These are phyloP conservation scores for Penicillium sclerotiorum DNA, from an alignment of 2,329 filamentous ascomycete genomes.

Conservation along the genomic window DNA sequence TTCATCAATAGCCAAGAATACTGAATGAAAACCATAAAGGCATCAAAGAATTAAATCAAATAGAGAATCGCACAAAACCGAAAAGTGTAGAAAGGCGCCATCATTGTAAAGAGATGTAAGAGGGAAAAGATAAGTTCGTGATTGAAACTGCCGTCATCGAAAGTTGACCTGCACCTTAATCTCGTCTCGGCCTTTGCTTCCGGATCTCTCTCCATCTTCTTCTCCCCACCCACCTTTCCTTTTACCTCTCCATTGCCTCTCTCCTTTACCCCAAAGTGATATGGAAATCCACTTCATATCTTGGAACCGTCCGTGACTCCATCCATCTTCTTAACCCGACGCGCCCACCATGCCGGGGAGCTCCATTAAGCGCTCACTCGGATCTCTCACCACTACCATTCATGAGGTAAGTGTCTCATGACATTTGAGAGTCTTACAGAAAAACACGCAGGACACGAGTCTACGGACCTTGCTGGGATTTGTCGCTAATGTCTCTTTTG, in stretches of 20 bases:
- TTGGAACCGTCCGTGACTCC: neutral
- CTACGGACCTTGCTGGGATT: neutral
- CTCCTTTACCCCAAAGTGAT: conserved; percentile 5
- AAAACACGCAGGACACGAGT: neutral
- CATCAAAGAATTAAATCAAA: too few species aligned
- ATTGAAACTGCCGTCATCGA: conserved; percentile 27
- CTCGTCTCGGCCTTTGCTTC: conserved; percentile 19
- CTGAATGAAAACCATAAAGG: too few species aligned
- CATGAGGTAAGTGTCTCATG: conserved; percentile 38
- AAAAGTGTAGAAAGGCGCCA: neutral
- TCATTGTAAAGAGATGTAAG: too few species aligned
- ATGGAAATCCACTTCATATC: neutral
- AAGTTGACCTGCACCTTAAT: conserved; percentile 1
- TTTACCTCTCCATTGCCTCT: neutral
- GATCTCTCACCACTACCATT: conserved; percentile 42
- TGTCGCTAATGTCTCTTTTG: conserved; percentile 10
- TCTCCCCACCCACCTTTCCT: neutral
- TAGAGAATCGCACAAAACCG: neutral
- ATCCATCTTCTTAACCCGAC: neutral
- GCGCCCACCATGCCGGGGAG: conserved; percentile 41
- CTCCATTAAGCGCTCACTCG: conserved; percentile 48
- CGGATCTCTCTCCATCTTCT: conserved; percentile 15
- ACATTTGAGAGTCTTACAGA: neutral
- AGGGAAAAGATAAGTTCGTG: too few species aligned
- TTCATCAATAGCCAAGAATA: too few species aligned